Evolutionary conservation across 2,329 filamentous ascomycete genomes (phyloP).

Genomic region (Xylariaceae sp.): DNA sequence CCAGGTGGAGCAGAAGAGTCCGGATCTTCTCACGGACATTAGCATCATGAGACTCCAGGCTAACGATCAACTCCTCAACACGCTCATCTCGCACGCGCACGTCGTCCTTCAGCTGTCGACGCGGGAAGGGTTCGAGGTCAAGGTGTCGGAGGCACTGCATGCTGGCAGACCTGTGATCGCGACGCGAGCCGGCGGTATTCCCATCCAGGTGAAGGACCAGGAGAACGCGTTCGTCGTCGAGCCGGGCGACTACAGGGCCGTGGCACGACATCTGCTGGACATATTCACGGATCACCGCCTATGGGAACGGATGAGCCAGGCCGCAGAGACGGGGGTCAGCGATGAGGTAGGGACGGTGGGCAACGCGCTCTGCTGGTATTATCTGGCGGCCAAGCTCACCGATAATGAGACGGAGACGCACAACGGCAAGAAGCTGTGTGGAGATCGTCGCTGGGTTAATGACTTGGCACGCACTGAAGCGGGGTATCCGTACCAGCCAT

Average conservation of each 20-base stretch:
- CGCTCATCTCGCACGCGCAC: constrained; percentile 64
- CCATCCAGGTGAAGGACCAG: constrained; percentile 66
- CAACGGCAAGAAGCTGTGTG: constrained; percentile 47
- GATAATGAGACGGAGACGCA: constrained; percentile 44
- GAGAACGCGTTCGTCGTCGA: constrained; percentile 71
- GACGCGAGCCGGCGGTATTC: constrained; percentile 71
- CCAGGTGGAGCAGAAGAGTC: constrained; percentile 59
- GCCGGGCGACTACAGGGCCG: constrained; percentile 62
- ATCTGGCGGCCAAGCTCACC: constrained; percentile 64
- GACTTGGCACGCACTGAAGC: constrained; percentile 66
- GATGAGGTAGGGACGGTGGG: constrained; percentile 80
- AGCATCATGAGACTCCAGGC: constrained; percentile 72
- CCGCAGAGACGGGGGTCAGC: constrained; percentile 61
- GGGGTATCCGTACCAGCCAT: constrained; percentile 44
- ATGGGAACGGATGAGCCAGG: constrained; percentile 61
- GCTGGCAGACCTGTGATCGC: constrained; percentile 75
- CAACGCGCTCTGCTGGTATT: constrained; percentile 71
- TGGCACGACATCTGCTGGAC: constrained; percentile 60
- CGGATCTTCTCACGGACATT: constrained; percentile 58
- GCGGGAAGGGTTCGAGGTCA: constrained; percentile 79
- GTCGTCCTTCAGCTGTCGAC: constrained; percentile 75
- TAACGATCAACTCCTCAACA: constrained; percentile 75
- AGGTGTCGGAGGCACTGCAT: constrained; percentile 77
- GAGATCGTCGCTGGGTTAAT: constrained; percentile 54
- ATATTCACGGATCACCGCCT: constrained; percentile 61